These are phyloP conservation scores for Yamadazyma endophytica DNA, from an alignment of 805 yeast species.

Conservation along the genomic window DNA sequence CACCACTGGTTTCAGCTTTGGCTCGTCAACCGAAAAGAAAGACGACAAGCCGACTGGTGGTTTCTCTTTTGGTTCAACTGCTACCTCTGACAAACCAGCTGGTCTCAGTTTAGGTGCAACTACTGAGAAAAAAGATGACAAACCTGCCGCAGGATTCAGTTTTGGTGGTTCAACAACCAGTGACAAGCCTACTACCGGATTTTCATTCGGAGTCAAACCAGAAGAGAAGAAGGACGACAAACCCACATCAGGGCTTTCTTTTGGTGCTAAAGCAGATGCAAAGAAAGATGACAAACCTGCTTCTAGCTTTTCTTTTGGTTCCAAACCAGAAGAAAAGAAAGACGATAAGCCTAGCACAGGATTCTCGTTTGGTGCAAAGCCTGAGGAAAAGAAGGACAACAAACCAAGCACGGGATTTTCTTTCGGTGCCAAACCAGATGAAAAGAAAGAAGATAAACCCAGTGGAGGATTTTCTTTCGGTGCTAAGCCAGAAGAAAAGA, in stretches of 20 bases:
- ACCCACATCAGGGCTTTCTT: conserved; percentile 12
- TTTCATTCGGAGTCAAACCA: conserved; percentile 21
- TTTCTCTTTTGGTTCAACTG: conserved; percentile 15
- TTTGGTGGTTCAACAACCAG: conserved; percentile 16
- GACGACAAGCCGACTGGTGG: conserved; percentile 11
- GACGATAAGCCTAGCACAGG: conserved; percentile 8
- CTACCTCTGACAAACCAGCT: conserved; percentile 11
- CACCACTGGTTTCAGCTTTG: conserved; percentile 15
- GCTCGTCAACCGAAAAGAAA: conserved; percentile 12
- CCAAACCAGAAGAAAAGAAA: conserved; percentile 13
- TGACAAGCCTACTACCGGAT: conserved; percentile 15
- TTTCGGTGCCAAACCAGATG: conserved; percentile 15
- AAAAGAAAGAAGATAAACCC: conserved; percentile 11
- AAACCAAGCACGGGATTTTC: conserved; percentile 9
- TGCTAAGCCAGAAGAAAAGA: conserved; percentile 14
- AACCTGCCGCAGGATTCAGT: conserved; percentile 16
- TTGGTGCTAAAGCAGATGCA: conserved; percentile 13
- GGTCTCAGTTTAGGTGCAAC: conserved; percentile 15
- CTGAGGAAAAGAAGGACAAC: conserved; percentile 7
- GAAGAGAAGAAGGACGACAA: conserved; percentile 17
- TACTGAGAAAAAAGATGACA: conserved; percentile 7
- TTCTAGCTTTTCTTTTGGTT: conserved; percentile 7
- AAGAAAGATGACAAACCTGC: conserved; percentile 12
- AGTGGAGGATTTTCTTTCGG: conserved; percentile 13
- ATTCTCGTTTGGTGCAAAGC: conserved; percentile 13